Conservation (phyloP, 192 early-diverging fungal species). For the Dissophora globulifera region DNA sequence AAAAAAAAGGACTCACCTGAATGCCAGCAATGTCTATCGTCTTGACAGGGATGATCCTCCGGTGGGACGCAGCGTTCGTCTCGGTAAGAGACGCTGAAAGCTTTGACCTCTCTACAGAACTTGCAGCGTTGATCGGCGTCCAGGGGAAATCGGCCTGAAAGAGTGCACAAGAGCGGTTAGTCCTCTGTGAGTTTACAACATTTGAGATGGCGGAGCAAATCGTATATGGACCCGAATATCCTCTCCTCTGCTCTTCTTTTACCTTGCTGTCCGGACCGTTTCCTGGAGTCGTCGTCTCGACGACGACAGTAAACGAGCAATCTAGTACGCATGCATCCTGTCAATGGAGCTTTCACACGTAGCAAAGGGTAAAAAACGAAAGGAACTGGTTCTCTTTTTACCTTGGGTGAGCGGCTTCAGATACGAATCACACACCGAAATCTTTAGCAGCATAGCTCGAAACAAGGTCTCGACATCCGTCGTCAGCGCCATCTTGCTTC, state of each 20-base stretch:
- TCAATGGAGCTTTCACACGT: no score
- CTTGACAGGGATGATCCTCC: constrained; percentile 46
- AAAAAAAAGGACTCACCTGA: no score
- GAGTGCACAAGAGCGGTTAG: background rate
- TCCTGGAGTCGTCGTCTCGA: constrained; percentile 27
- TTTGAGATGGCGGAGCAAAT: constrained; percentile 2
- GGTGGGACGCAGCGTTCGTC: constrained; percentile 1
- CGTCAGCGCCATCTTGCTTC: constrained; percentile 3
- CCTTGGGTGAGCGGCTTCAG: constrained; percentile 15
- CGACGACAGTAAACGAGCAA: constrained; percentile 29
- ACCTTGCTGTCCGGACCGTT: constrained; percentile 31
- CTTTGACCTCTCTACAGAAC: constrained; percentile 8
- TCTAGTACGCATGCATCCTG: constrained; percentile 1
- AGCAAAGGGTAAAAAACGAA: background rate
- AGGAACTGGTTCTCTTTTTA: background rate
- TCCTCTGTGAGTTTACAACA: background rate
- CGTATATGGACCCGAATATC: background rate
- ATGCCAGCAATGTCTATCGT: constrained; percentile 31
- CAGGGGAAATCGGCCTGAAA: constrained; percentile 33
- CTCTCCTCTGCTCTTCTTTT: no score
- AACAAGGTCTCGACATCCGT: constrained; percentile 32
- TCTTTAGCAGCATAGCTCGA: constrained; percentile 30
- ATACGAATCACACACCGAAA: constrained; percentile 17
- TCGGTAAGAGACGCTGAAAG: constrained; percentile 1
- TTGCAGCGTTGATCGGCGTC: constrained; percentile 21